phyloP scores from a whole-genome alignment of 1,139 yeast genomes.

The Spencermartinsiella ligniputridi region DNA sequence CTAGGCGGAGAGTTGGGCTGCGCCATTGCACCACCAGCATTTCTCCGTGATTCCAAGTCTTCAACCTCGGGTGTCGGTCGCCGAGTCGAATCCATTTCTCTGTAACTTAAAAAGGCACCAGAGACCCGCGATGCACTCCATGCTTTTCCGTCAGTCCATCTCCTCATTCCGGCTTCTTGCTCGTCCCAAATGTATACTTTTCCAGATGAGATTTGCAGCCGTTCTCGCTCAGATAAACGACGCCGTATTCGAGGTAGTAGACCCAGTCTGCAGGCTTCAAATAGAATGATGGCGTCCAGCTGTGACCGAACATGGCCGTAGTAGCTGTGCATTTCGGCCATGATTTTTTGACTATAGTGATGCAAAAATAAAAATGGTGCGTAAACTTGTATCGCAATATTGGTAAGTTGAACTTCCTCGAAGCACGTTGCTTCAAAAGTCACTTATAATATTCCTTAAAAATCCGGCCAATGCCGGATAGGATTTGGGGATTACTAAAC shows the following conservation, averaged over 20 bases:
- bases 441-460: too few relatives aligned
- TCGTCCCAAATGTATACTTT: slow-evolving; percentile 59
- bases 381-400: too few relatives aligned
- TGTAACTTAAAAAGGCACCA: slow-evolving; percentile 52
- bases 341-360: neutral
- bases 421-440: too few relatives aligned
- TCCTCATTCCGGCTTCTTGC: slow-evolving; percentile 52
- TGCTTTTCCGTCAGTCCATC: slow-evolving; percentile 63
- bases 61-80: slow-evolving; percentile 3
- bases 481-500: too few relatives aligned
- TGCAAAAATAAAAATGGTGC: too few relatives aligned
- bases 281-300: slow-evolving; percentile 49
- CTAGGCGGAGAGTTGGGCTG: neutral
- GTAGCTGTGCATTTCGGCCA: slow-evolving; percentile 44
- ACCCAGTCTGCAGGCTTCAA: slow-evolving; percentile 52
- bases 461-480: too few relatives aligned
- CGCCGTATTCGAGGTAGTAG: slow-evolving; percentile 47
- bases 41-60: neutral
- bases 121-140: slow-evolving; percentile 62
- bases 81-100: slow-evolving; percentile 43
- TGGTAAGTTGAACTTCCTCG: too few relatives aligned
- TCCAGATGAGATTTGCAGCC: slow-evolving; percentile 46
- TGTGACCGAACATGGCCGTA: slow-evolving; percentile 48
- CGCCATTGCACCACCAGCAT: neutral
- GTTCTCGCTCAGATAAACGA: slow-evolving; percentile 48